Evolutionary conservation across 805 yeast genomes (phyloP), one percentile per base, ranked within the genome.

Genomic region (Pichia manshurica): DNA sequence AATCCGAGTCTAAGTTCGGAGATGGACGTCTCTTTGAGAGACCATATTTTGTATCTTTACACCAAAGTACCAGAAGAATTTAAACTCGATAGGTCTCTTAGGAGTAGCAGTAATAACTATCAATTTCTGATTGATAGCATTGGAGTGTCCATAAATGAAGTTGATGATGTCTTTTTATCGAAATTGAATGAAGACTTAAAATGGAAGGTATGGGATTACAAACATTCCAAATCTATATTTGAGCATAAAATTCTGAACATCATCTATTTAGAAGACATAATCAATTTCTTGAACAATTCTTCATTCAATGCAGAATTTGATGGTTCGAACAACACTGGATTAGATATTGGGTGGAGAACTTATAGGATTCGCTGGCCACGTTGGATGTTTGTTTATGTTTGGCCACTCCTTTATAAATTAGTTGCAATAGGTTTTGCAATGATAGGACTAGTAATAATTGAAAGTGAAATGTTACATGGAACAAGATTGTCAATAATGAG

Each of bases 391-490:
- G 10, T 16, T 20, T 48, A 48, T 33, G 12, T 40, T 19, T 31
- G 69, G 7, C 89, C 90, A 0, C 41, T 63, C 6, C 36, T 69
- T 1, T 72, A 74, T 39, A 66, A 78, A n/a, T 19, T 72, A 0
- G 51, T 67, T 17, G 73, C 87, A 0, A 46, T 74, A 0, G 13
- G 71, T 0, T 57, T 82, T 17, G 70, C 69, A 12, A 37, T 58
- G 0, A 56, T 77, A 5, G 77, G 90, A 0, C 61, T 79, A 6
- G 58, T 79, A 2, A 67, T 87, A 3, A 71, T 83, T n/a, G 81
- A 84, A 66, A 82, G 90, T 17, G 96, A 87, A 59, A 66, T 83
- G 32, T 72, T 84, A 46, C 90, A 86, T 61, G 84, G 87, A 3
- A 79, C 90, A 1, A 68, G 60, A 44, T 62, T 80, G 15, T 84